Evolutionary conservation across 306 rosid species (phyloP).

Genomic region (Argentina anserina): DNA sequence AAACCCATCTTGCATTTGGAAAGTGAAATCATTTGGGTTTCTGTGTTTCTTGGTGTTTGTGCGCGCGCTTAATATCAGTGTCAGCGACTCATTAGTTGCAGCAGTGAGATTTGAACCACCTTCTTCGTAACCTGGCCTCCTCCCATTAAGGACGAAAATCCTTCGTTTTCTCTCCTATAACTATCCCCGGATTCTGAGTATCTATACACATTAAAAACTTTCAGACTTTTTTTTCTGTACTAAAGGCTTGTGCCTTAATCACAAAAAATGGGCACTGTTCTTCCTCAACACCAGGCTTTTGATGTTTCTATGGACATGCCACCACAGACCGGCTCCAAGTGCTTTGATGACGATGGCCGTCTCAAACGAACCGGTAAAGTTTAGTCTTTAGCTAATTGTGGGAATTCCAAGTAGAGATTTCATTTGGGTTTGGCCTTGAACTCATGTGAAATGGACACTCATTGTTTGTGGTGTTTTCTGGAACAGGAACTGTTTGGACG

Average conservation of each 20-base stretch:
- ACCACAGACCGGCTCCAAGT: conserved; percentile 53
- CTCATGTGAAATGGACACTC: neutral
- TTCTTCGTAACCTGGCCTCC: neutral
- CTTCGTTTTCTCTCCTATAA: neutral
- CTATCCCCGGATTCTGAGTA: too few relatives aligned
- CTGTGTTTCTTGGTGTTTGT: conserved; percentile 22
- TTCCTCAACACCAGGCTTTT: conserved; percentile 43
- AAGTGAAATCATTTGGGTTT: conserved; percentile 1
- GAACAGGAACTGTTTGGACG: conserved; percentile 66
- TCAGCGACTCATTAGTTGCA: neutral
- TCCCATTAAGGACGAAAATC: neutral
- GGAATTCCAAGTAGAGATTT: neutral
- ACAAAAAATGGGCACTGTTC: conserved; percentile 45
- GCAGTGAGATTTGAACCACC: neutral
- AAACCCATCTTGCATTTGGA: neutral
- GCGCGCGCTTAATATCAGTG: conserved; percentile 16
- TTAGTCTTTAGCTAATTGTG: neutral
- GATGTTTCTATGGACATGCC: conserved; percentile 40
- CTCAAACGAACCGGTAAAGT: conserved; percentile 67
- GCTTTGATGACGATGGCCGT: conserved; percentile 82
- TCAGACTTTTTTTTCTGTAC: neutral
- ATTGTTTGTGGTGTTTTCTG: neutral
- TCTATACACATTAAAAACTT: neutral
- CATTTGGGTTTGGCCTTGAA: neutral
- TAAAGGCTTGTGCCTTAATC: neutral